Base-by-base conservation (phyloP, 1,284 basidiomycete genomes). In the Irpex sp. region DNA sequence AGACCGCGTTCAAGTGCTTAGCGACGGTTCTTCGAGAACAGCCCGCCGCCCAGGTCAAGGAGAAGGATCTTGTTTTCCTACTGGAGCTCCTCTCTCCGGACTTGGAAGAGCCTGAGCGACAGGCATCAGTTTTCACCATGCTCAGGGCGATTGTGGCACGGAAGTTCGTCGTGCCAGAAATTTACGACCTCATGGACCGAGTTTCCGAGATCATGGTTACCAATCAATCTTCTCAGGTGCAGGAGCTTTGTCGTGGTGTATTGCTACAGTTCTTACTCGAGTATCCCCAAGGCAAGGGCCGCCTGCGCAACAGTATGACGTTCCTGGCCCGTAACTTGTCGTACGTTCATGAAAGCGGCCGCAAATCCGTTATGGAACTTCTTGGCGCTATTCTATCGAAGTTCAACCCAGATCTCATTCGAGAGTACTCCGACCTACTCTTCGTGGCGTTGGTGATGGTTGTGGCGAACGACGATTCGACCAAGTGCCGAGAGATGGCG, bases 121-220 rank as follows among this genome's bases (percentile, higher is more conserved):
- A 99, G 76, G 84, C 83, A 1, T 84, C 93, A 11, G 89, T 96
- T 11, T 99, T 99, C 74, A 82, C 91, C 0, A 85, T 99, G 68
- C 85, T 99, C 15, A 89, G 95, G n/a, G 92, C 95, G 8, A 94
- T 99, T 68, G 89, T 99, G 17, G 81, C 90, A 3, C 88, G 96
- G 36, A 93, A 92, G 70, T 93, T 99, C 66, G 90, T 98, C 51
- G 94, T 97, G 0, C 93, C 94, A 0, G 97, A 99, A 76, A 90
- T 99, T 59, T 99, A 99, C 80, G 96, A 99, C 74, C 79, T 97
- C 49, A 98, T 99, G 96, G 93, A 95, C 67, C 90, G 90, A 66
- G 89, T 99, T n/a, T 89, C 94, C 1, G 90, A 95, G 70, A 88
- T 98, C 70, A 90, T 98, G 82, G 94, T 99, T 49, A 97, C 95